Percentiles rank a stretch among this genome's conserved stretches.
phyloP scores from a whole-genome alignment of 768 basidiomycete genomes.

The Lentinula detonsa region DNA sequence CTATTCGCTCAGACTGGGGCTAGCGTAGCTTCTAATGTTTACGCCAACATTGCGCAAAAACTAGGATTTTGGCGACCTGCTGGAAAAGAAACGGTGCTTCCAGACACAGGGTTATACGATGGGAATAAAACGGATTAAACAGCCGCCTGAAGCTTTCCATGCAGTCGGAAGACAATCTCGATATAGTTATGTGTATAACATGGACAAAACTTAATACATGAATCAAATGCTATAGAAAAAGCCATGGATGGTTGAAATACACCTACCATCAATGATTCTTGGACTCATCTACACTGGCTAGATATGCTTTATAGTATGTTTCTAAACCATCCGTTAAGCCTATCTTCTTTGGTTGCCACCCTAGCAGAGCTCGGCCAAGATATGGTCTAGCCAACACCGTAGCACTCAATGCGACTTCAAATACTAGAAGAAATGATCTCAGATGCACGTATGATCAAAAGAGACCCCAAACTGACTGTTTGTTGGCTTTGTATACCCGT shows the following conservation, averaged over 20 bases:
- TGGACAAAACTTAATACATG: no score
- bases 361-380: constrained; percentile 33
- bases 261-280: not conserved
- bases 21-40: constrained; percentile 20
- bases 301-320: constrained; percentile 31
- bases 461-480: constrained; percentile 23
- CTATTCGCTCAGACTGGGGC: constrained; percentile 21
- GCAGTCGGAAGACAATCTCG: no score
- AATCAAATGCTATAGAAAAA: no score
- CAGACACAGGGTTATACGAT: constrained; percentile 1
- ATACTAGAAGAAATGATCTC: constrained; percentile 17
- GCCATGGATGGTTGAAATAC: no score
- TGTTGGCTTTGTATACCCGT: constrained; percentile 23
- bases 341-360: constrained; percentile 36
- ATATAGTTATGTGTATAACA: no score
- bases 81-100: not conserved
- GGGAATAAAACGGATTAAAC: constrained; percentile 4
- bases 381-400: constrained; percentile 28
- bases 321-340: constrained; percentile 37
- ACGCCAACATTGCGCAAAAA: constrained; percentile 23
- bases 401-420: constrained; percentile 26
- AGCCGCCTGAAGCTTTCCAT: no score
- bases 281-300: constrained; percentile 1
- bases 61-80: constrained; percentile 25
- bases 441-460: not conserved